Percentiles rank a stretch among this genome's conserved stretches.
phyloP scores from a whole-genome alignment of 495 filamentous ascomycete genomes.

The Echria macrotheca region DNA sequence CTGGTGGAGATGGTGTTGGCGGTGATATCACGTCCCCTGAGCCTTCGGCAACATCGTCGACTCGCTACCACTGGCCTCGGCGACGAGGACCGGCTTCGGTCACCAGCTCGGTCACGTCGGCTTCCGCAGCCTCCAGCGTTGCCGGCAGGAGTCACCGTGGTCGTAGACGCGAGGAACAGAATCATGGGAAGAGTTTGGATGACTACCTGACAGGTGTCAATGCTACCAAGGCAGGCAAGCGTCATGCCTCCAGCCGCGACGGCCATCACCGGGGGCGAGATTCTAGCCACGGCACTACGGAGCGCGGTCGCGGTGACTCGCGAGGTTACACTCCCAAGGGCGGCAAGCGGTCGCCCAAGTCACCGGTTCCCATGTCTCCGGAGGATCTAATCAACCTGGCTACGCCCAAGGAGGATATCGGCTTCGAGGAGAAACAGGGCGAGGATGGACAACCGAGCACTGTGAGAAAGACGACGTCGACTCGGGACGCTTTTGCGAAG shows the following conservation, averaged over 20 bases:
- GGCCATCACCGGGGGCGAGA: slow-evolving; percentile 46
- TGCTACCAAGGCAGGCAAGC: slow-evolving; percentile 58
- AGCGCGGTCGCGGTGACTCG: slow-evolving; percentile 57
- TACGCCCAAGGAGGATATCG: slow-evolving; percentile 30
- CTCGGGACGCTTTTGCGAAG: slow-evolving; percentile 32
- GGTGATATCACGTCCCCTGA: slow-evolving; percentile 49
- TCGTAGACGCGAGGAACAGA: slow-evolving; percentile 12
- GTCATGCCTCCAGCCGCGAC: slow-evolving; percentile 55
- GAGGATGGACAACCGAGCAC: slow-evolving; percentile 35
- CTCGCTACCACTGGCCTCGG: slow-evolving; percentile 40
- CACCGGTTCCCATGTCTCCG: slow-evolving; percentile 86
- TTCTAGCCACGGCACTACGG: slow-evolving; percentile 39
- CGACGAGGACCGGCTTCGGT: slow-evolving; percentile 43
- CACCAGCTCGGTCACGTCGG: slow-evolving; percentile 40
- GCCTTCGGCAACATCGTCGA: slow-evolving; percentile 39
- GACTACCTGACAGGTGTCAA: slow-evolving; percentile 86
- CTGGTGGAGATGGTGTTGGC: slow-evolving; percentile 48
- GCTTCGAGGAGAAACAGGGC: slow-evolving; percentile 13
- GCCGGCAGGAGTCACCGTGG: slow-evolving; percentile 35
- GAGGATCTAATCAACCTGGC: slow-evolving; percentile 65
- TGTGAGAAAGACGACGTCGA: slow-evolving; percentile 34
- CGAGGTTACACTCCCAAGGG: slow-evolving; percentile 65
- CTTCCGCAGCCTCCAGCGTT: slow-evolving; percentile 31
- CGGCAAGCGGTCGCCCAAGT: slow-evolving; percentile 82
- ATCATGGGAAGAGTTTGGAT: slow-evolving; percentile 60